Evolutionary conservation across 1,284 basidiomycete species (phyloP), one percentile per base, ranked within the genome.

Genomic region (Ustilago trichophora): DNA sequence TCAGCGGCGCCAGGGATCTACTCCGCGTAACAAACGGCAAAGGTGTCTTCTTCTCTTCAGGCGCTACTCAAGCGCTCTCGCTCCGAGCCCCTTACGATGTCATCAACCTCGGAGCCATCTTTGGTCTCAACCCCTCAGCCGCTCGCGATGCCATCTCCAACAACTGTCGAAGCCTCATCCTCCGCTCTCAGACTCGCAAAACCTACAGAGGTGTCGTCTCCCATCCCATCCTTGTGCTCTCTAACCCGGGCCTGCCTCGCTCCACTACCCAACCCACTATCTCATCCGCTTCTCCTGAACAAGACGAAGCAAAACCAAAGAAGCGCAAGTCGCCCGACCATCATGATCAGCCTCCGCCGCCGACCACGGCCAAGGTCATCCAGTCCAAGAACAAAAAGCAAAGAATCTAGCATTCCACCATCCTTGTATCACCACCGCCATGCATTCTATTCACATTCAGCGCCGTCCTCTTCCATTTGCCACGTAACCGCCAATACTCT

Each of bases 1-100:
- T 81, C 32, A 54, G 64, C 38, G 62, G 69, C 8, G 69, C 74
- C 0, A 56, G 78, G n/a, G 77, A 79, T 22, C 41, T 81, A 1
- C 47, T 81, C 7, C 67, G 78, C 11, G 59, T 72, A 16, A 81
- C 79, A 8, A 76, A 76, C 34, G 79, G 78, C n/a, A 75, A 72
- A 31, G 77, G 77, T 13, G 59, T 81, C 36, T 72, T 81, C 38
- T 45, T 81, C 35, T 67, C 67, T n/a, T 74, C 72, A 31, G 72
- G 54, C 0, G 79, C 72, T 1, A 27, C 54, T 1, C 62, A 73
- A 6, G 59, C 72, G 0, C 35, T 81, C 10, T 65, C 65, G 6
- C 40, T 81, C 4, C 60, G 79, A 13, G 77, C 58, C 0, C 79
- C 79, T 0, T 64, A 69, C 49, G 79, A 81, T 38, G 73, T 81